Conservation (phyloP, 2,329 filamentous ascomycete species). For the Fusarium marasasianum region DNA sequence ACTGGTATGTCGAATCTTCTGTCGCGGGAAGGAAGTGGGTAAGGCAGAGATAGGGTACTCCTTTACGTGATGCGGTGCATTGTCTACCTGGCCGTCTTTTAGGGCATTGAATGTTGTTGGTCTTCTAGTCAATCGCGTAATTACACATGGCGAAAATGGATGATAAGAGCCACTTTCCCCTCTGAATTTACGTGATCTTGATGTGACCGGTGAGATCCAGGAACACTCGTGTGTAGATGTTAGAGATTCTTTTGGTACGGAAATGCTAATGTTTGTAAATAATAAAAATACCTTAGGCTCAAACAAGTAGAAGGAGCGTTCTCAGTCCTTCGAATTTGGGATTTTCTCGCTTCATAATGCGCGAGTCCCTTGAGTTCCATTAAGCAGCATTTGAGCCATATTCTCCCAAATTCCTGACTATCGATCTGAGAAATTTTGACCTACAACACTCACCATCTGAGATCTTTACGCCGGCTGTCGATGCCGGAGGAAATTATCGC, state of each 20-base stretch:
- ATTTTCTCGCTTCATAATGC: background rate
- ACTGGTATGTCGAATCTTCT: background rate
- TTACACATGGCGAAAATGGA: background rate
- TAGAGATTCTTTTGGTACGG: background rate
- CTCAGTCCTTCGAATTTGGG: background rate
- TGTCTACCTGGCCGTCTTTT: fast-evolving
- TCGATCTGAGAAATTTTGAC: background rate
- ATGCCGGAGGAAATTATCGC: fast-evolving
- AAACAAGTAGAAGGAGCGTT: background rate
- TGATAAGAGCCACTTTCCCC: too few species aligned
- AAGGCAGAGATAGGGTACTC: background rate
- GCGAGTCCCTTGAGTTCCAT: background rate
- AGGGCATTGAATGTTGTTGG: background rate
- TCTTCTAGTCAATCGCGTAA: fast-evolving
- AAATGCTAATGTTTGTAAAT: fast-evolving
- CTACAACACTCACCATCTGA: too few species aligned
- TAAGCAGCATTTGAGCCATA: too few species aligned
- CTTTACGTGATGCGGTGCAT: background rate
- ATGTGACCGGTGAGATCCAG: fast-evolving
- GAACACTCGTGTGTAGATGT: background rate
- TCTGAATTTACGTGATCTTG: background rate
- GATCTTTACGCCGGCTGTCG: fast-evolving
- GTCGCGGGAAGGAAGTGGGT: background rate
- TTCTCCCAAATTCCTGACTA: background rate
- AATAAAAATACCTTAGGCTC: background rate